Evolutionary conservation across 2,329 filamentous ascomycete genomes (phyloP).

Genomic region (Grosmannia penicillata): DNA sequence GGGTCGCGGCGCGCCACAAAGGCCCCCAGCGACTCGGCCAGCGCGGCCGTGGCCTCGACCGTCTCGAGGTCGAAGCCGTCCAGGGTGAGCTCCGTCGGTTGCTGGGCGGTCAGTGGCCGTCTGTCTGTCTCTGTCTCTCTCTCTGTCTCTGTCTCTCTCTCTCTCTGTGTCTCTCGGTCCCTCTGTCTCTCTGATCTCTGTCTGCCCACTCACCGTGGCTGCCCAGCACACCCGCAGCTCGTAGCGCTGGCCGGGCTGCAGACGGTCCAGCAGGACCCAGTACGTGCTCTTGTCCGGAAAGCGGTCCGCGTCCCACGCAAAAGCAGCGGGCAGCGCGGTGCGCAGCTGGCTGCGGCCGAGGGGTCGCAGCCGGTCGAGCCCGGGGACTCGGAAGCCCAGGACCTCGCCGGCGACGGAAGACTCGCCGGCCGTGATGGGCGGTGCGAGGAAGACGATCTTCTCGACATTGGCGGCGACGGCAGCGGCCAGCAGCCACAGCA

Average conservation of each 20-base stretch:
- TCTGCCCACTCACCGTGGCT: slow-evolving; percentile 75
- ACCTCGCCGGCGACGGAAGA: slow-evolving; percentile 42
- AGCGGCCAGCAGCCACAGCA: slow-evolving; percentile 9
- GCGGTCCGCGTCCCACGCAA: slow-evolving; percentile 40
- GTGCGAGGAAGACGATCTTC: slow-evolving; percentile 77
- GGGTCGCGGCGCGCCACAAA: slow-evolving; percentile 32
- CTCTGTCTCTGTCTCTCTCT: too few species aligned
- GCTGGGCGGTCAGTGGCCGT: slow-evolving; percentile 32
- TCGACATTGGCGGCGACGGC: slow-evolving; percentile 58
- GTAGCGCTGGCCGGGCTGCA: slow-evolving; percentile 64
- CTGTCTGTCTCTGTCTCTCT: too few species aligned
- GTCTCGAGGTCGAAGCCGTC: slow-evolving; percentile 45
- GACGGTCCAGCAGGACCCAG: slow-evolving; percentile 63
- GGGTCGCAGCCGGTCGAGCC: slow-evolving; percentile 4
- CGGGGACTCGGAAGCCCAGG: slow-evolving; percentile 33
- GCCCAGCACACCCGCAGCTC: slow-evolving; percentile 90
- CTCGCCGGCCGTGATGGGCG: slow-evolving; percentile 36
- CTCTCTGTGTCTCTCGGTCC: too few species aligned
- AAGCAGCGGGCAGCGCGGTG: slow-evolving; percentile 50
- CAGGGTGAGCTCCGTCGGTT: slow-evolving; percentile 71
- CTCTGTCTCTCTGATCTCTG: background rate
- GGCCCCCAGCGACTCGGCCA: slow-evolving; percentile 49
- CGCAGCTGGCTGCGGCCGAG: slow-evolving; percentile 29
- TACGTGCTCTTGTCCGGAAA: slow-evolving; percentile 49
- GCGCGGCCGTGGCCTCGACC: slow-evolving; percentile 45